Evolutionary conservation across 192 early-diverging fungal species (phyloP).

Genomic region (Lobosporangium transversale): DNA sequence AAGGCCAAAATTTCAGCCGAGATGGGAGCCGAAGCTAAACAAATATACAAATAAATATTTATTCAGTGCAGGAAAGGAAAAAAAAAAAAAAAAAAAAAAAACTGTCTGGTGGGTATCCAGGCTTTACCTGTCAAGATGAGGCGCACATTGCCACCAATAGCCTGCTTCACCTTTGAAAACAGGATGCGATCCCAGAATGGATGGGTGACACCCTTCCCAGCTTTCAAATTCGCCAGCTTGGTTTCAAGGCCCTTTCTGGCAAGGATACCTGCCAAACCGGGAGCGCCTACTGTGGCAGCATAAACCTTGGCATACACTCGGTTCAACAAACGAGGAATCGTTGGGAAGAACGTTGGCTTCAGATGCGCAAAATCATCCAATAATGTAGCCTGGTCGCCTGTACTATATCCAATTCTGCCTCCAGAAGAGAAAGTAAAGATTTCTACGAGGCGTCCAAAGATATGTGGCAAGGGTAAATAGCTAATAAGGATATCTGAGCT

Average conservation of each 20-base stretch:
- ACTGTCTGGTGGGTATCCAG: background rate
- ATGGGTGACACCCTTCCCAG: constrained; percentile 73
- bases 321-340: constrained; percentile 89
- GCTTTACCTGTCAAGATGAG: constrained; percentile 76
- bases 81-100: background rate
- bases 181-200: constrained; percentile 90
- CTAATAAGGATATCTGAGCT: constrained; percentile 52
- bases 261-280: constrained; percentile 69
- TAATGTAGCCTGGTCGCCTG: constrained; percentile 74
- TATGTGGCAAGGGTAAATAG: constrained; percentile 90
- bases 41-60: background rate
- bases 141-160: constrained; percentile 86
- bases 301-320: constrained; percentile 86
- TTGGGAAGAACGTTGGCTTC: constrained; percentile 85
- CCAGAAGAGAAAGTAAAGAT: constrained; percentile 64
- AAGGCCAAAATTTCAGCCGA: constrained; percentile 83
- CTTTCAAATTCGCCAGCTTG: constrained; percentile 70
- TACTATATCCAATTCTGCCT: constrained; percentile 80
- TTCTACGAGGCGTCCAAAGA: constrained; percentile 79
- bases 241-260: constrained; percentile 66
- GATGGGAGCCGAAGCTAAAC: constrained; percentile 80
- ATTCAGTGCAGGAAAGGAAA: background rate
- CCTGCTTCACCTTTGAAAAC: constrained; percentile 77
- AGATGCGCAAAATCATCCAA: constrained; percentile 84
- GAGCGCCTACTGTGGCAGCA: constrained; percentile 64